Conservation (phyloP, 2,329 filamentous ascomycete genomes). For the Ophiostoma tasmaniense region DNA sequence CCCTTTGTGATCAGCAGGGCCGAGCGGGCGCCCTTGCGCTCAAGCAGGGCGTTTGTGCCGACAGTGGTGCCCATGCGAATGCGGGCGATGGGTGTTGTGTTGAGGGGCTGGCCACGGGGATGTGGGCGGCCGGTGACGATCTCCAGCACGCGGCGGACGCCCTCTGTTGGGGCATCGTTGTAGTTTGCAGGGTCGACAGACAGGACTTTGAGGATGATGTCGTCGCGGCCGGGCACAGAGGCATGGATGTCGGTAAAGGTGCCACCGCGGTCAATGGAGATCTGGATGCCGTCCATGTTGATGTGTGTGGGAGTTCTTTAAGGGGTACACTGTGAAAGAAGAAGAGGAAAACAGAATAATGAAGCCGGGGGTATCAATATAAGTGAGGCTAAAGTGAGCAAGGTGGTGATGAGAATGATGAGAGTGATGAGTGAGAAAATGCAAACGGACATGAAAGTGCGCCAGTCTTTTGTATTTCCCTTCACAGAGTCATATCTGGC, state of each 20-base stretch:
- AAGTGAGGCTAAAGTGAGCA: neutral
- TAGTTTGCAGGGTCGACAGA: slow-evolving; percentile 62
- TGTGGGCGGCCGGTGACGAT: slow-evolving; percentile 41
- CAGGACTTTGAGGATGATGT: slow-evolving; percentile 49
- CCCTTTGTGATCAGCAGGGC: slow-evolving; percentile 83
- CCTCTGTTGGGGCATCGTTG: slow-evolving; percentile 60
- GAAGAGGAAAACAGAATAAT: neutral
- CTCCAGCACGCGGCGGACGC: slow-evolving; percentile 45
- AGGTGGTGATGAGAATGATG: neutral
- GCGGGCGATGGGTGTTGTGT: slow-evolving; percentile 3
- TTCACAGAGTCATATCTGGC: neutral
- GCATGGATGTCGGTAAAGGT: slow-evolving; percentile 23
- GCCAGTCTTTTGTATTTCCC: neutral
- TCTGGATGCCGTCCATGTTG: slow-evolving; percentile 9
- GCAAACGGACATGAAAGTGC: neutral
- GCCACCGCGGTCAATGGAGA: slow-evolving; percentile 17
- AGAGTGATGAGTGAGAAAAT: neutral
- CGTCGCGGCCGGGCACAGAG: slow-evolving; percentile 28
- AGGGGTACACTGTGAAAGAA: neutral
- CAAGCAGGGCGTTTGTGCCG: slow-evolving; percentile 82
- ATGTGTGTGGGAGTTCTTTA: no score
- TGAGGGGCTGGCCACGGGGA: slow-evolving; percentile 49
- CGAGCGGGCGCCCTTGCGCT: slow-evolving; percentile 82
- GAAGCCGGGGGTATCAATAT: neutral
- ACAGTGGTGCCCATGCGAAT: slow-evolving; percentile 86